phyloP scores from a whole-genome alignment of 2,329 filamentous ascomycete genomes.

The Fusarium kyushuense region DNA sequence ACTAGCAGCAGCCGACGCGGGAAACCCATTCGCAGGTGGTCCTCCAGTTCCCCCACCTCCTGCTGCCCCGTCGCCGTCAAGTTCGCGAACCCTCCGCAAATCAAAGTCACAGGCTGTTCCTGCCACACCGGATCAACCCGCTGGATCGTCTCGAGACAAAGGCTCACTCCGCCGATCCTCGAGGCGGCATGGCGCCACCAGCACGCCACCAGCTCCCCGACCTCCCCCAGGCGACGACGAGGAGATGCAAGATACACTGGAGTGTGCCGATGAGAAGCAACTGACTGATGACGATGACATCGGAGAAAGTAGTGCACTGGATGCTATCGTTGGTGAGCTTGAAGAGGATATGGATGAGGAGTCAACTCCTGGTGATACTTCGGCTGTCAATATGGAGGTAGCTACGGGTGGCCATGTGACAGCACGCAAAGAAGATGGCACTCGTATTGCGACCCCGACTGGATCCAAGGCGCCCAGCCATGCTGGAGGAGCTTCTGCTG shows the following conservation, averaged over 20 bases:
- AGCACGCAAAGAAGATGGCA: conserved; percentile 91
- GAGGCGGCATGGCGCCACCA: conserved; percentile 68
- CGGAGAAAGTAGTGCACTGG: conserved; percentile 75
- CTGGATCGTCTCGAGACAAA: conserved; percentile 69
- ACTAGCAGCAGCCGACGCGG: conserved; percentile 57
- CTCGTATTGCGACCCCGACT: conserved; percentile 83
- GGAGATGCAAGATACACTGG: conserved; percentile 76
- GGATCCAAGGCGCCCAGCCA: conserved; percentile 62
- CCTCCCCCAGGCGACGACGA: conserved; percentile 70
- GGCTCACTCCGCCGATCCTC: conserved; percentile 70
- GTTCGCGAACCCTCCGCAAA: conserved; percentile 59
- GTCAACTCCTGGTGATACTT: conserved; percentile 73
- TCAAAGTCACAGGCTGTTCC: conserved; percentile 63
- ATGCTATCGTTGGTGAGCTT: conserved; percentile 90
- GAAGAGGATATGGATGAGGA: conserved; percentile 85
- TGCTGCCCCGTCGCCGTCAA: conserved; percentile 55
- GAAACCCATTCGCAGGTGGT: conserved; percentile 52
- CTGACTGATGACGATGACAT: conserved; percentile 78
- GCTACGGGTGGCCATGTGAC: conserved; percentile 88
- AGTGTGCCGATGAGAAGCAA: conserved; percentile 93
- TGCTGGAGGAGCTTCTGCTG: conserved; percentile 56
- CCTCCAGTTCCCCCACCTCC: conserved; percentile 56
- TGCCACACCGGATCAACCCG: conserved; percentile 59
- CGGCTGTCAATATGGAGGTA: conserved; percentile 91
- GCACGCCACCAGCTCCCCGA: conserved; percentile 63